Base-by-base conservation (phyloP, 495 filamentous ascomycete species). In the Jackrogersella minutella region DNA sequence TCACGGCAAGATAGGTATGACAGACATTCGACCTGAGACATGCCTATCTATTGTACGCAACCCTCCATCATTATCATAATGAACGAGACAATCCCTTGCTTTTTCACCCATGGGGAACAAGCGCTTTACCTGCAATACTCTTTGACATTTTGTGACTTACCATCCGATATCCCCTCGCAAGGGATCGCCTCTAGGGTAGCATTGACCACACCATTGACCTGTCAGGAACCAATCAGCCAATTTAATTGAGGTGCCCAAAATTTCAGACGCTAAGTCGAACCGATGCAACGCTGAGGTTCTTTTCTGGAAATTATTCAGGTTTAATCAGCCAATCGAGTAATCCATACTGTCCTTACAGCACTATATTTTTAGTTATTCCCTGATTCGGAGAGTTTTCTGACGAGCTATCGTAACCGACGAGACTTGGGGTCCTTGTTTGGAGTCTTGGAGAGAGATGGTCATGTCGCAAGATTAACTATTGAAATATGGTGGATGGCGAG, bases 131-230 rank as follows among this genome's bases (percentile, higher is more conserved):
- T n/a, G n/a, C n/a, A n/a, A n/a, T n/a, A 34, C 58, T 68, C 65
- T 55, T 63, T 60, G 55, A 60, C 58, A 54, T 37, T 49, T 56
- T 53, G 58, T 49, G 52, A 56, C 58, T 66, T 64, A 39, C 21
- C 3, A 30, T 3, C 7, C 40, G 9, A 44, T 19, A 69, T 69
- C 62, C 72, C 58, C 55, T 60, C 44, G 68, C 71, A 75, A 72
- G 71, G 71, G 65, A 72, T 67, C 71, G 64, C 59, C 61, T 71
- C 63, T 62, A 68, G 65, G 58, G 60, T 71, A 33, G 62, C 37
- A 66, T 69, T 58, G 37, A 57, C 59, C 56, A 54, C 22, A 66
- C 31, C 52, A 40, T 17, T 37, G 53, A 52, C 51, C 17, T 56
- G 41, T 34, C 24, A 56, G 50, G 16, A 71, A 62, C 64, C 56